Base-by-base conservation (phyloP, 2,329 filamentous ascomycete species). In the Cercospora zeina region DNA sequence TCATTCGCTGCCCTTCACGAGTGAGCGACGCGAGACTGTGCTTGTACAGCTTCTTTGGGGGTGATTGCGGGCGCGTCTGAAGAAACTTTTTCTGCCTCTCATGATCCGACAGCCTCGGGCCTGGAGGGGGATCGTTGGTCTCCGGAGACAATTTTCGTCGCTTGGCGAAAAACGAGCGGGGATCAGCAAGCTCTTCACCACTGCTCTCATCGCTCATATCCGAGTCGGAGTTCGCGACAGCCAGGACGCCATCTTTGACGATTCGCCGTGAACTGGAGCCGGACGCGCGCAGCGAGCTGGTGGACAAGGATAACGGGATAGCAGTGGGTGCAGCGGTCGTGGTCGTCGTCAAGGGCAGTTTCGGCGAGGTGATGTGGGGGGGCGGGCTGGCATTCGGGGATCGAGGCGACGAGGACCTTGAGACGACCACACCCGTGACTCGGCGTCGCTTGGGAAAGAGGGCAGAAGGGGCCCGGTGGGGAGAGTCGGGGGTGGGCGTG, bases 231-330 rank as follows among this genome's bases (percentile, higher is more conserved):
- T 75, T 72, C 9, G 69, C 82, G 42, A 93, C 79, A 2, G 81
- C 73, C 59, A 81, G 75, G 58, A 80, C 73, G 2, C 84, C 84
- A 68, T 82, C 77, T 62, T 63, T 63, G 59, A 88, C 77, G 11
- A 85, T 62, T 14, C 77, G 73, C 75, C 68, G 85, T 9, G 42
- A 49, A 79, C 73, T 85, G 78, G 62, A 80, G 77, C 54, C 74
- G 37, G 56, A 54, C 9, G 64, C 62, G 42, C 61, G 66, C 49
- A 63, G 36, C 3, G 56, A 45, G 16, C 56, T 53, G 8, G 42
- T 37, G 19, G 67, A 63, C 6, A 59, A 16, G 33, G 30, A 50
- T 62, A 69, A 73, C 65, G 42, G 21, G 5, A 45, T 10, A 13
- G 13, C 10, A 3, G 54, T 58, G 6, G 47, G 56, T 5, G 51